Evolutionary conservation across 169 alveolate species (phyloP), one percentile per base, ranked within the genome.

Genomic region (Perkinsus marinus): DNA sequence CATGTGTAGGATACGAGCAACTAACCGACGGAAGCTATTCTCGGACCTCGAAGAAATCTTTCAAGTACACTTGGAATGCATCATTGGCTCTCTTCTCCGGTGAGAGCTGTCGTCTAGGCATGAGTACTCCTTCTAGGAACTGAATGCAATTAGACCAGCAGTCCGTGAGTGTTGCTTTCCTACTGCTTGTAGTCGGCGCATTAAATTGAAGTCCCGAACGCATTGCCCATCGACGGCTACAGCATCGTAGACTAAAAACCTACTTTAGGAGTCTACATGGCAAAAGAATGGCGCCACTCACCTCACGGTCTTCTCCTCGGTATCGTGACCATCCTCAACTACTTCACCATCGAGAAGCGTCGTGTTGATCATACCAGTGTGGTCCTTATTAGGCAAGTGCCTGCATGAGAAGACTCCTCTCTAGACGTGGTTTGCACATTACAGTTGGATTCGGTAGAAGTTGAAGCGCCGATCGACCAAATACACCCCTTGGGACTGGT

Each of bases 341-440:
- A 93, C 92, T 91, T 96, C 98, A 10, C 98, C 98, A 91, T 96
- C 98, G 90, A 96, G 94, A 46, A 96, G 92, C 22, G 94, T 93
- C 39, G 91, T 93, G 46, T 93, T 30, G 37, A 57, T 30, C 34
- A 57, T 6, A 30, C 79, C 79, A 13, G 79, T 57, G 79, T 57
- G 79, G 26, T 57, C 22, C 79, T 57, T 57, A 26, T 57, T 57
- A 0, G 79, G 79, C 34, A 57, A 57, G 34, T 57, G 79, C 79
- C 79, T 57, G 34, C 3, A 6, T 57, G 3, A 30, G 22, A 13
- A 16, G 37, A 16, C 30, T 57, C 9, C 79, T 57, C 46, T 41
- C 46, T 7, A 30, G 79, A 13, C 34, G 79, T 30, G 26, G 79
- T 26, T 57, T 26, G 37, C 7, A 57, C 22, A 57, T 2, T 57